Percentiles rank a stretch among this genome's conserved stretches.
Evolutionary conservation across 768 basidiomycete genomes (phyloP).

Genomic region (Hericium coralloides): DNA sequence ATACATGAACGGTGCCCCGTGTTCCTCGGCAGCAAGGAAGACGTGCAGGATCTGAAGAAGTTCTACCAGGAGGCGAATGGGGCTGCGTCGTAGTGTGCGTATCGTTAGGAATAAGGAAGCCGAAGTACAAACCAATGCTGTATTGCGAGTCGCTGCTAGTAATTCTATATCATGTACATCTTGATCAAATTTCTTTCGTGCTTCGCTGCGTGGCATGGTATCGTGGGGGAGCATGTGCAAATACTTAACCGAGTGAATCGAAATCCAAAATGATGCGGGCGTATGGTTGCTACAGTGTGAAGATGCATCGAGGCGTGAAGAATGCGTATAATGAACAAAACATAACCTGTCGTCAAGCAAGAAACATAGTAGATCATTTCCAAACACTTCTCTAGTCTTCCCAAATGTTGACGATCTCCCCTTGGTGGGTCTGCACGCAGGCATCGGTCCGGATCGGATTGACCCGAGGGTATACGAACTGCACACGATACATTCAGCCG

Average conservation of each 20-base stretch:
- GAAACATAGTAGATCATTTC: too few relatives aligned
- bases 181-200: too few relatives aligned
- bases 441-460: slow-evolving; percentile 71
- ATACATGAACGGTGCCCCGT: slow-evolving; percentile 93
- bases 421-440: slow-evolving; percentile 79
- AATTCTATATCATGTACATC: too few relatives aligned
- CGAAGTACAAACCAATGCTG: not conserved
- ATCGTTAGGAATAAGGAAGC: not conserved
- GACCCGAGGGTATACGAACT: slow-evolving; percentile 83
- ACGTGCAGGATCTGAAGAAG: slow-evolving; percentile 83
- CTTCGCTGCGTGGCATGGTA: too few relatives aligned
- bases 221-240: too few relatives aligned
- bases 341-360: not conserved
- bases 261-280: not conserved
- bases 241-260: too few relatives aligned
- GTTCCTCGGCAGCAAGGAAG: slow-evolving; percentile 89
- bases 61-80: slow-evolving; percentile 45
- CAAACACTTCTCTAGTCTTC: not conserved
- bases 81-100: not conserved
- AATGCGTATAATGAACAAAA: not conserved
- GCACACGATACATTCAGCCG: not conserved
- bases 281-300: not conserved
- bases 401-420: slow-evolving; percentile 54
- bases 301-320: not conserved
- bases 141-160: not conserved